Evolutionary conservation across 1,284 basidiomycete species (phyloP), one percentile per base, ranked within the genome.

Genomic region (Heterobasidion occidentale): DNA sequence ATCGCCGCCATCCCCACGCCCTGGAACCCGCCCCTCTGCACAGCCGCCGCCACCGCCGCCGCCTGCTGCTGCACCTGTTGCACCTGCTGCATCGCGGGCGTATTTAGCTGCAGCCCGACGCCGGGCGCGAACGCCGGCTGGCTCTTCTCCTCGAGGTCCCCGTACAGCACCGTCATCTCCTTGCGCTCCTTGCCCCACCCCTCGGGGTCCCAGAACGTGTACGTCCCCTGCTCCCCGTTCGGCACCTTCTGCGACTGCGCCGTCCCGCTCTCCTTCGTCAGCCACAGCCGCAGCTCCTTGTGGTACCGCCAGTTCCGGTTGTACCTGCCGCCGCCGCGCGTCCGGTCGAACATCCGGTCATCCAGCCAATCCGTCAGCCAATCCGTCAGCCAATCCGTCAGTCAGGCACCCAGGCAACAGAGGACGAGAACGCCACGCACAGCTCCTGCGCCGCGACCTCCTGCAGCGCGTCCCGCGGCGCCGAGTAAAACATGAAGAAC

Each of bases 401-500:
- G 19, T 19, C 48, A 17, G 48, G 47, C 8, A 17, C 42, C 27
- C 4, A 35, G 8, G 54, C 34, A 35, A 34, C 19, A 46, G 34
- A 52, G 27, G 9, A 42, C 19, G 34, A 17, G 51, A 54, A 38
- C 4, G 20, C n/a, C 7, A 83, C 90, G 70, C 72, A 95, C 88
- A 99, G 78, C 77, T 98, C 96, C 70, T 93, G 90, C 47, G 94
- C 94, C 12, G 96, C 96, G 51, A 95, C 84, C 73, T 98, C 94
- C 71, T 99, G 96, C 61, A 98, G 76, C 36, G 90, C 85, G 73
- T 99, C 96, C 65, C 93, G 78, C 56, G 96, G 94, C 70, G 86
- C 88, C 58, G 92, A 88, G 75, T 99, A 99, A 77, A 99, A 99
- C 84, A 98, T 96, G 80, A 94, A 98, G 75, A 99, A 98, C 44